Evolutionary conservation across 2,329 filamentous ascomycete species (phyloP).

Genomic region (Seiridium cupressi): DNA sequence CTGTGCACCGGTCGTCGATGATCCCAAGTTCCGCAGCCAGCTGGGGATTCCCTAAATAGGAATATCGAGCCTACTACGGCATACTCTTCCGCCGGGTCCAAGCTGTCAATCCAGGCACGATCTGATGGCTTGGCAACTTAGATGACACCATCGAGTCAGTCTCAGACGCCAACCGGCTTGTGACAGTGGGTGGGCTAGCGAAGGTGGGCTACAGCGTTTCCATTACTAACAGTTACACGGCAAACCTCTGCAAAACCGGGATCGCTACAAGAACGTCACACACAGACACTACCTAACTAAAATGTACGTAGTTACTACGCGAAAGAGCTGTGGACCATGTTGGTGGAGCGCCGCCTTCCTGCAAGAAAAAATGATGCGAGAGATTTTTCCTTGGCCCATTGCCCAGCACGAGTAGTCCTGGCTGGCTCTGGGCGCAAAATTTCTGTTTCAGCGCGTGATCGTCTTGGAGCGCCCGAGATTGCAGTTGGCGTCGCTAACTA

Average conservation of each 20-base stretch:
- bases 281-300: no score
- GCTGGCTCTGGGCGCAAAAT: background rate
- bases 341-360: background rate
- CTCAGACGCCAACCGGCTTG: background rate
- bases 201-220: background rate
- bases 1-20: no score
- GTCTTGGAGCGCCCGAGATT: background rate
- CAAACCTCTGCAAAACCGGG: background rate
- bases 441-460: constrained; percentile 7
- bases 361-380: background rate
- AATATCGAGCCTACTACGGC: no score
- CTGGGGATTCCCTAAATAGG: no score
- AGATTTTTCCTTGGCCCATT: background rate
- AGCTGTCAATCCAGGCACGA: constrained; percentile 1
- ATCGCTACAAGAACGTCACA: no score
- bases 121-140: background rate
- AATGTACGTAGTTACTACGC: no score
- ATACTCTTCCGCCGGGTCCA: background rate
- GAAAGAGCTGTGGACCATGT: no score
- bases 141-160: constrained; percentile 7
- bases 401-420: background rate
- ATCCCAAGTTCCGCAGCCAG: no score
- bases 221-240: background rate
- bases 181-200: background rate
- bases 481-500: background rate